phyloP scores from a whole-genome alignment of 345 rosid species.

The Brassica incana region DNA sequence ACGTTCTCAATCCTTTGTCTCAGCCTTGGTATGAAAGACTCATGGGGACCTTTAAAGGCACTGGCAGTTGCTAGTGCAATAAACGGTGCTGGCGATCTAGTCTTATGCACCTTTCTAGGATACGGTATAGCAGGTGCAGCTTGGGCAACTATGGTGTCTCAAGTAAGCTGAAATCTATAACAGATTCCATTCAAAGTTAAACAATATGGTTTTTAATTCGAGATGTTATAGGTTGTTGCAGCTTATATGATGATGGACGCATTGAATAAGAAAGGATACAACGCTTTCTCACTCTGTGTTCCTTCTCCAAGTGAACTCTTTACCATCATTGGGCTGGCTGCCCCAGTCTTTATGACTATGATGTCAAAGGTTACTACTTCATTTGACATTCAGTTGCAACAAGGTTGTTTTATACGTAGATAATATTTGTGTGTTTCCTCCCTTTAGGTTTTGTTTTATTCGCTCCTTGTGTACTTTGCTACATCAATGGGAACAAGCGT shows the following conservation, averaged over 20 bases:
- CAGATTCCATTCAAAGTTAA: neutral
- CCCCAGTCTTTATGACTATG: constrained; percentile 76
- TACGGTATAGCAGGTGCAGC: constrained; percentile 96
- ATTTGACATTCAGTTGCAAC: constrained; percentile 10
- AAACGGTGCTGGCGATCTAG: constrained; percentile 72
- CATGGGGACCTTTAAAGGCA: constrained; percentile 96
- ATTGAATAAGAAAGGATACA: constrained; percentile 73
- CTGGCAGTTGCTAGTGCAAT: constrained; percentile 71
- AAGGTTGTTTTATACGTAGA: constrained; percentile 9
- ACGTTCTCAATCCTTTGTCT: neutral
- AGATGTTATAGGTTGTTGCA: constrained; percentile 61
- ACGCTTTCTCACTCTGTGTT: constrained; percentile 55
- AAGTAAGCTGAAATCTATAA: constrained; percentile 46
- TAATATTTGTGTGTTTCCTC: constrained; percentile 17
- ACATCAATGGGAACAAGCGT: constrained; percentile 80
- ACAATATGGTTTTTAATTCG: constrained; percentile 25
- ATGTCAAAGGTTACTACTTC: constrained; percentile 63
- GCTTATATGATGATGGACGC: constrained; percentile 79
- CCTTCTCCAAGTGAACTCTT: constrained; percentile 62
- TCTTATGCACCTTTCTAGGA: constrained; percentile 73
- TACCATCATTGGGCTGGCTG: constrained; percentile 63
- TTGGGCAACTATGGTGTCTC: constrained; percentile 95
- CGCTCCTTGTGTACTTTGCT: constrained; percentile 76
- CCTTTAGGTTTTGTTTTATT: constrained; percentile 71
- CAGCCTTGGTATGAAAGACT: constrained; percentile 98